Evolutionary conservation across 306 rosid species (phyloP), one percentile per base, ranked within the genome.

Genomic region (Cicer judaicum): DNA sequence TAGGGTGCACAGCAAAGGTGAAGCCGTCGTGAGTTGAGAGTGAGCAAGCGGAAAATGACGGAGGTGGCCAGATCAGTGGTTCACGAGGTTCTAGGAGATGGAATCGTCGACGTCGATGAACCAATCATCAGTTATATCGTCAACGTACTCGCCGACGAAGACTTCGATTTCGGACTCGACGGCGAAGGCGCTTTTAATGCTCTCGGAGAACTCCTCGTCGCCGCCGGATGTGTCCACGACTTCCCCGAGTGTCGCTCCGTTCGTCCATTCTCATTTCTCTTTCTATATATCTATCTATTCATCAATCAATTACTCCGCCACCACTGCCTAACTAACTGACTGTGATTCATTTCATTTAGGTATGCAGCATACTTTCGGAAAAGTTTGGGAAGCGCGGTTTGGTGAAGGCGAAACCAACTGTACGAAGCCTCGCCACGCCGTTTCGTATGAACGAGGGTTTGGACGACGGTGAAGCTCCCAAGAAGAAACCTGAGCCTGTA

Each of bases 91-190:
- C 80, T 94, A 39, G 98, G 99, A 11, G 88, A 59, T 10, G 80
- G 88, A 71, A 77, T 87, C n/a, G 60, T 82, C 36, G 96, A 92
- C 66, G 93, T 94, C 9, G 99, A 94, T 76, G 80, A 86, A 61
- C 99, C 99, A 7, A 90, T 92, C 29, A 79, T 94, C 60, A 97
- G 92, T 78, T 94, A 94, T 82, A 90, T 94, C 56, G 47, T 94
- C 73, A 94, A 94, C 72, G 99, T 94, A 71, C 98, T 94, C 77
- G 99, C 99, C 36, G 99, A 92, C 50, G 99, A 94, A 10, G 99
- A 94, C 78, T 94, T 94, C 80, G 98, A 94, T 46, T 92, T 94
- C 41, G 99, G 99, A 6, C 83, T 78, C 74, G 93, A 94, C 50
- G 99, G 98, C 8, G 91, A 94, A 75, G 98, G 96, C 49, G 90